Base-by-base conservation (phyloP, 139 green algal genomes). In the Choricystis sp. region DNA sequence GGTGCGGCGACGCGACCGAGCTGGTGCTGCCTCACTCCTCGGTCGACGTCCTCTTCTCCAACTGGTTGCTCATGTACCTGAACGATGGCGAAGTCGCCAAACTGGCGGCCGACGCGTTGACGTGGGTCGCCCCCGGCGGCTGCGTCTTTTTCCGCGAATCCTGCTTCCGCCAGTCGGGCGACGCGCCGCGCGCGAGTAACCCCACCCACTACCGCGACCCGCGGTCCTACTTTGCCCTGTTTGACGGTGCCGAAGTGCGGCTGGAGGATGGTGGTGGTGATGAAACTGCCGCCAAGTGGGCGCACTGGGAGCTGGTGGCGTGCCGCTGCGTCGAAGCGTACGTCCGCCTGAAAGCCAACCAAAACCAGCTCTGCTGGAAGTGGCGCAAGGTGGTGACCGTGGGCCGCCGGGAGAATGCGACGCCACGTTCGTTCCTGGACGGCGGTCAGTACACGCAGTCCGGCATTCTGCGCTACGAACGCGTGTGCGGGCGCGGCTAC, bases 1-100 rank as follows among this genome's bases (percentile, higher is more conserved):
- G 65, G 62, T 81, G 62, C 56, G 81, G 65, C 5, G 85, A 92
- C 61, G 85, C 80, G 0, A 87, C 79, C 16, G 71, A 85, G 69
- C 72, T 90, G 67, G 29, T 80, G 23, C 64, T 83, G 49, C 60
- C 67, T 0, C 26, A 31, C 2, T 57, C 16, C 25, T 66, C 60
- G 56, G 72, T 67, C 30, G 85, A 93, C 63, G 73, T 95, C 22
- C 76, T 94, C 3, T 95, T 95, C 73, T 88, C 79, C 70, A 95
- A 95, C 76, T 95, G 88, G 88, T 82, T 95, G 61, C 77, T 95
- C 19, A 95, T 95, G 88, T 95, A 95, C 66, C 83, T 95, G 5
- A 69, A 56, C 0, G 85, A 95, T 31, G 64, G 63, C 0, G 88
- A 95, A 69, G 81, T 94, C n/a, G 26, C 68, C 65, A 73, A 70